phyloP scores from a whole-genome alignment of 78 protist genomes.

The Dictyostelium capitatum region DNA sequence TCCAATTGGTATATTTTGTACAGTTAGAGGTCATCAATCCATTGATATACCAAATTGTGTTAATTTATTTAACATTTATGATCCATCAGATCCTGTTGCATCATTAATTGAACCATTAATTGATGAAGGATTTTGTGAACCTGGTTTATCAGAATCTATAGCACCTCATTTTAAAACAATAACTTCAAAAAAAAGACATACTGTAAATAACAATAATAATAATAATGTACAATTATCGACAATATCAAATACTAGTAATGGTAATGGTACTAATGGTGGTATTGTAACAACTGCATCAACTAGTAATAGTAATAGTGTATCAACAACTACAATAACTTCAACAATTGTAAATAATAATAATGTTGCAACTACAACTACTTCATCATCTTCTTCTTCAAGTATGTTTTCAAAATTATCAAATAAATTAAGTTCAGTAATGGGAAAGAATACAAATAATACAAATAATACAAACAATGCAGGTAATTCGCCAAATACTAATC shows the following conservation, averaged over 20 bases:
- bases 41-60: constrained; percentile 66
- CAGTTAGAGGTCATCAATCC: constrained; percentile 61
- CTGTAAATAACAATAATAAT: not conserved
- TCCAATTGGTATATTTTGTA: constrained; percentile 57
- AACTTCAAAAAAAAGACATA: not conserved
- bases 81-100: constrained; percentile 74
- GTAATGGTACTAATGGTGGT: too few species aligned
- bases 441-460: not conserved
- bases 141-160: not conserved
- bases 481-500: too few species aligned
- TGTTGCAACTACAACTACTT: not conserved
- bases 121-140: constrained; percentile 39
- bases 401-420: constrained; percentile 10
- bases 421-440: not conserved
- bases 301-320: not conserved
- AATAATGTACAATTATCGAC: not conserved
- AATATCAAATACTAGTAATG: constrained; percentile 1
- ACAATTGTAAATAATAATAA: not conserved
- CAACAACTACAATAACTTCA: not conserved
- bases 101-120: constrained; percentile 66
- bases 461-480: not conserved
- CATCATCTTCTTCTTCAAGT: constrained; percentile 1
- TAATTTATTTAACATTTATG: constrained; percentile 48
- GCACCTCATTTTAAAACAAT: constrained; percentile 1
- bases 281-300: not conserved